A percentile compares a stretch with the other conserved stretches of the same genome.
These are phyloP conservation scores for Mediolabrus comicus DNA, from an alignment of 108 stramenopile genomes.

Conservation along the genomic window DNA sequence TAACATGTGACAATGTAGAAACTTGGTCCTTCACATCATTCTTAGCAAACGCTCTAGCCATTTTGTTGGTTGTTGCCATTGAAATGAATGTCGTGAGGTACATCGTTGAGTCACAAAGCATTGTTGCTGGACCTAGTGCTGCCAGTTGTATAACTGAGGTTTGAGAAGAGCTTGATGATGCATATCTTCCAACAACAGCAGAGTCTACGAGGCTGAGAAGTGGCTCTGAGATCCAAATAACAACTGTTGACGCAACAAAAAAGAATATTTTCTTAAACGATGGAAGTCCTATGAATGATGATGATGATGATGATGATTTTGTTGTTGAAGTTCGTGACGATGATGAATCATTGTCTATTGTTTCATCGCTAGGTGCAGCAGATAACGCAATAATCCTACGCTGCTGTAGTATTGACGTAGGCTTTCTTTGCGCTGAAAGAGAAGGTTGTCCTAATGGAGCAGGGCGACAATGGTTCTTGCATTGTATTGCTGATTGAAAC, in stretches of 20 bases:
- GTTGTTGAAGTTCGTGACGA: neutral
- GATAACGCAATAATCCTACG: neutral
- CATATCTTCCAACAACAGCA: slow-evolving; percentile 79
- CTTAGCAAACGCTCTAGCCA: slow-evolving; percentile 75
- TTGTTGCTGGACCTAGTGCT: slow-evolving; percentile 92
- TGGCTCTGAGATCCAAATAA: slow-evolving; percentile 91
- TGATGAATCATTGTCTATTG: neutral
- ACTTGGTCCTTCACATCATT: slow-evolving; percentile 41
- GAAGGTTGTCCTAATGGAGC: neutral
- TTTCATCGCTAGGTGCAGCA: neutral
- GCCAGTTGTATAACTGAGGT: slow-evolving; percentile 79
- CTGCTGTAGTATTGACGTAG: neutral
- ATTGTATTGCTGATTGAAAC: neutral
- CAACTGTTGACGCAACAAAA: slow-evolving; percentile 70
- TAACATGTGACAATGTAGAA: slow-evolving; percentile 56
- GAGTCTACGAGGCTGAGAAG: slow-evolving; percentile 93
- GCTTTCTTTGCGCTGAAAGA: neutral
- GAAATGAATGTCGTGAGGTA: slow-evolving; percentile 88
- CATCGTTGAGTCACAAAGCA: slow-evolving; percentile 78
- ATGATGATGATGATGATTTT: neutral
- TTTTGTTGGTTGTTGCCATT: slow-evolving; percentile 90
- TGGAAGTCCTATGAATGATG: slow-evolving; percentile 53
- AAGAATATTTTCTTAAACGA: slow-evolving; percentile 58
- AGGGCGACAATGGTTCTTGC: neutral
- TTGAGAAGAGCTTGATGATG: slow-evolving; percentile 20